These are phyloP conservation scores for Candida pseudoglaebosa DNA, from an alignment of 805 yeast species.

Conservation along the genomic window DNA sequence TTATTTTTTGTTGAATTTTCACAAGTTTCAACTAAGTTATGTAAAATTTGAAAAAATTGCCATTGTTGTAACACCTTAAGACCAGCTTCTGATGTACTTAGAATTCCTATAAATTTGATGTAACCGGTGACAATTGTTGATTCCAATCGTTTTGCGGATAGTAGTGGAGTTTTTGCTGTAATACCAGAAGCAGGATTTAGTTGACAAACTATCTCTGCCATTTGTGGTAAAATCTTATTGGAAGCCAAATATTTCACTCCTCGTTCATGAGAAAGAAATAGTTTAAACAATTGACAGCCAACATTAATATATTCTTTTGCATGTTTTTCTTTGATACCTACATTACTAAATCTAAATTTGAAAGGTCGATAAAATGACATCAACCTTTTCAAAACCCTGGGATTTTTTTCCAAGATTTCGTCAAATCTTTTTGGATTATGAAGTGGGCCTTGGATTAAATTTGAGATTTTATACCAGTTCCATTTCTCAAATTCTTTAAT, in stretches of 20 bases:
- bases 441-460: constrained; percentile 82
- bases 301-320: constrained; percentile 59
- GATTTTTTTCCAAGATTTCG: constrained; percentile 65
- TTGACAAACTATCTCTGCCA: constrained; percentile 86
- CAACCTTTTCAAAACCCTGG: constrained; percentile 81
- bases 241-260: constrained; percentile 66
- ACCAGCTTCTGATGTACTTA: constrained; percentile 61
- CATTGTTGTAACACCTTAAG: constrained; percentile 68
- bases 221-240: constrained; percentile 79
- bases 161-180: constrained; percentile 66
- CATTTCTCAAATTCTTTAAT: constrained; percentile 79
- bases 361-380: constrained; percentile 89
- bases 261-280: constrained; percentile 55
- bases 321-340: constrained; percentile 37
- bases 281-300: constrained; percentile 71
- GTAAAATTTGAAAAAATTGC: constrained; percentile 79
- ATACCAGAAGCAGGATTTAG: constrained; percentile 78
- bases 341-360: constrained; percentile 65
- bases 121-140: constrained; percentile 73
- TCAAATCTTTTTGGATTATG: constrained; percentile 67
- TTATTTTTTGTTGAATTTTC: constrained; percentile 31
- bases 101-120: constrained; percentile 69
- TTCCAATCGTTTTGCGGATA: constrained; percentile 56
- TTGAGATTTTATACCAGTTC: constrained; percentile 78
- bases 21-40: constrained; percentile 58